Evolutionary conservation across 441 rosid species (phyloP).

Genomic region (Jatropha podagrica): DNA sequence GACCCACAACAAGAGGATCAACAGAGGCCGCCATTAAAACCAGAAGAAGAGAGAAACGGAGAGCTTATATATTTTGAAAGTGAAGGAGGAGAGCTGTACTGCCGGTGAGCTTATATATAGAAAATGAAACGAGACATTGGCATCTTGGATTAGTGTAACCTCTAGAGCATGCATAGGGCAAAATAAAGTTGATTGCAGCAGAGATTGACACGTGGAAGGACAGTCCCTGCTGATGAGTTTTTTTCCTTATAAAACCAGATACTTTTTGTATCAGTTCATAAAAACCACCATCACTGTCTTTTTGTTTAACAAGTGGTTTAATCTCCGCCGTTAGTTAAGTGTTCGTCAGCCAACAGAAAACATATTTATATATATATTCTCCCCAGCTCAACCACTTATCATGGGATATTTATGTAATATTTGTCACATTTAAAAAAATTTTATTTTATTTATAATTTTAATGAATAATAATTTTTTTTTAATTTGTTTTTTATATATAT

Average conservation of each 20-base stretch:
- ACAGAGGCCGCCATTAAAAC: not conserved
- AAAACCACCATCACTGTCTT: not conserved
- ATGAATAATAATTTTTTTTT: no score
- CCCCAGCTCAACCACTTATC: no score
- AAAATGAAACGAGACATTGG: not conserved
- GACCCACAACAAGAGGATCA: not conserved
- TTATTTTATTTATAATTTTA: no score
- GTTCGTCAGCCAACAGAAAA: not conserved
- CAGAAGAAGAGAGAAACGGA: not conserved
- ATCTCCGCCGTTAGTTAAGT: not conserved
- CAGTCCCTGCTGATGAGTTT: no score
- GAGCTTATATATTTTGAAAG: not conserved
- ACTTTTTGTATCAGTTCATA: not conserved
- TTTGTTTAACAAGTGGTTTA: not conserved
- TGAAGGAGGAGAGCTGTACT: not conserved
- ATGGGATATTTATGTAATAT: no score
- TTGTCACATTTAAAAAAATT: no score
- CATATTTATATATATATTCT: no score
- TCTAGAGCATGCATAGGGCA: constrained; percentile 69
- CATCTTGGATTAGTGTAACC: constrained; percentile 45
- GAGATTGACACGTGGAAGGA: constrained; percentile 39
- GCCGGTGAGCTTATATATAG: constrained; percentile 18
- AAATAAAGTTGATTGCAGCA: constrained; percentile 35
- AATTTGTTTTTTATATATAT: no score
- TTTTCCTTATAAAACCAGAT: no score